Evolutionary conservation across 768 basidiomycete genomes (phyloP).

Genomic region (Lactarius sp.): DNA sequence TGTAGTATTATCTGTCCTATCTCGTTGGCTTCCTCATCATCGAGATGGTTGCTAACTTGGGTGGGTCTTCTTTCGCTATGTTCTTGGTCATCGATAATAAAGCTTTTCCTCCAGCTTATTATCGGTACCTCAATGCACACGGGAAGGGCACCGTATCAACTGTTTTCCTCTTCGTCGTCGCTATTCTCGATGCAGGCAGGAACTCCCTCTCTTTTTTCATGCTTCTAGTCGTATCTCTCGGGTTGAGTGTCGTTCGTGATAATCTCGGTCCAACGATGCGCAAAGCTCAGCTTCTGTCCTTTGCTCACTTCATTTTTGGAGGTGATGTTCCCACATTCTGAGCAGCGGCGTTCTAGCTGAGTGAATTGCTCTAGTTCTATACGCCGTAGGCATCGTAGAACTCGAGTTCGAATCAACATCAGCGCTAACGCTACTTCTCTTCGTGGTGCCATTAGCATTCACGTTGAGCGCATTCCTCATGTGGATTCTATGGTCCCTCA

Average conservation of each 20-base stretch:
- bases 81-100: background rate
- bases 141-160: slow-evolving; percentile 68
- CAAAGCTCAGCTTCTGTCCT: slow-evolving; percentile 74
- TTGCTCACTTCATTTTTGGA: slow-evolving; percentile 88
- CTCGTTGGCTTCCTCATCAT: slow-evolving; percentile 82
- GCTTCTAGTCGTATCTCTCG: slow-evolving; percentile 87
- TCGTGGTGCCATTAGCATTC: slow-evolving; percentile 92
- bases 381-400: slow-evolving; percentile 92
- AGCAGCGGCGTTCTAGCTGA: background rate
- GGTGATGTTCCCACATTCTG: slow-evolving; percentile 48
- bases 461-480: slow-evolving; percentile 93
- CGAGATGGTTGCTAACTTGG: slow-evolving; percentile 93
- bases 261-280: slow-evolving; percentile 81
- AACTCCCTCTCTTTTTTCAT: slow-evolving; percentile 96
- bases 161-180: slow-evolving; percentile 91
- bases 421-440: slow-evolving; percentile 74
- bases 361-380: slow-evolving; percentile 54
- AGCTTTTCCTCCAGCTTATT: slow-evolving; percentile 57
- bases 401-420: slow-evolving; percentile 89
- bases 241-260: slow-evolving; percentile 88
- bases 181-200: slow-evolving; percentile 91
- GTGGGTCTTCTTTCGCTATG: slow-evolving; percentile 36
- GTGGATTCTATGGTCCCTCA: slow-evolving; percentile 92
- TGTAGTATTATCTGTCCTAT: slow-evolving; percentile 85
- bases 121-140: slow-evolving; percentile 89